Percentiles rank a stretch among this genome's conserved stretches.
These are phyloP conservation scores for Ilex asprella DNA, from an alignment of 257 asterid genomes.

Conservation along the genomic window DNA sequence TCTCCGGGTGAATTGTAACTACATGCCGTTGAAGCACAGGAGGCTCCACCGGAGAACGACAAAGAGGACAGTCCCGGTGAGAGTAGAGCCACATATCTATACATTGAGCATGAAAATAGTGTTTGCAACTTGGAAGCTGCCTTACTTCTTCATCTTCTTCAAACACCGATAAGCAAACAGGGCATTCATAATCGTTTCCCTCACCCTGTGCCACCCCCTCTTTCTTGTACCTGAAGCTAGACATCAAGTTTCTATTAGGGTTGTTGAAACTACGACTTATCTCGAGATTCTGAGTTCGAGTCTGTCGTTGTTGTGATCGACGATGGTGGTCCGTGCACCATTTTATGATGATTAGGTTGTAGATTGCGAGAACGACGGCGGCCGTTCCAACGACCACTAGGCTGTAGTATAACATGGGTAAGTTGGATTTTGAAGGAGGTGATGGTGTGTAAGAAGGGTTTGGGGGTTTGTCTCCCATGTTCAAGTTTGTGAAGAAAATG, in stretches of 20 bases:
- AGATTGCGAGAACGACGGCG: constrained; percentile 29
- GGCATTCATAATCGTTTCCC: constrained; percentile 31
- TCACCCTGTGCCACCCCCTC: constrained; percentile 16
- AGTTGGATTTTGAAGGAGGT: constrained; percentile 20
- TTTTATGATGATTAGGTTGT: constrained; percentile 30
- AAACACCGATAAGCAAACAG: constrained; percentile 58
- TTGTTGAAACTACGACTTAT: constrained; percentile 5
- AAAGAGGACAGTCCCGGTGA: constrained; percentile 62
- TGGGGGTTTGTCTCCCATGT: constrained; percentile 24
- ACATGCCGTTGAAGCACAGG: constrained; percentile 1
- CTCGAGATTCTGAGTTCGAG: neutral
- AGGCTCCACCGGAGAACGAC: constrained; percentile 57
- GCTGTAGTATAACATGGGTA: constrained; percentile 43
- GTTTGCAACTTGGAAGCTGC: constrained; percentile 54
- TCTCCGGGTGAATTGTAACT: too few species aligned
- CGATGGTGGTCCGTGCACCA: constrained; percentile 25
- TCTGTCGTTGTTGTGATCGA: neutral
- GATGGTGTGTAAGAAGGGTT: constrained; percentile 7
- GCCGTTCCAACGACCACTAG: constrained; percentile 39
- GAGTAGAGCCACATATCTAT: constrained; percentile 78
- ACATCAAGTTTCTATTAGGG: constrained; percentile 12
- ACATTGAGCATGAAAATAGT: constrained; percentile 65
- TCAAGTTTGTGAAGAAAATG: constrained; percentile 1
- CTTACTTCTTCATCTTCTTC: constrained; percentile 61
- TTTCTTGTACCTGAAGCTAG: constrained; percentile 56